Conservation (phyloP, 352 stramenopile species). For the Phytophthora syringae region DNA sequence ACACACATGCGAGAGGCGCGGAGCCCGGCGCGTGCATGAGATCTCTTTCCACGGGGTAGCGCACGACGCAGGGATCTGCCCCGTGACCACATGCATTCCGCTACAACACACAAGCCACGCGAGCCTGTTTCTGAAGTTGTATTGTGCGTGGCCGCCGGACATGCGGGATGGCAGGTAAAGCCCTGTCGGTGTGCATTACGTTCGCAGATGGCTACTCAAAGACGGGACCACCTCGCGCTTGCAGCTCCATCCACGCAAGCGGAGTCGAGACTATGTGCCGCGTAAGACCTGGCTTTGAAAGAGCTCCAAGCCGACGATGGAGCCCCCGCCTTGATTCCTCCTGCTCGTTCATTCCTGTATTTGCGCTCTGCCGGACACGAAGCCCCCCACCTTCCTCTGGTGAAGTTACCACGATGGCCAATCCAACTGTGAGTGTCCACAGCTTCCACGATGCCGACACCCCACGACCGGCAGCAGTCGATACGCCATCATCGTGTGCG, state of each 20-base stretch:
- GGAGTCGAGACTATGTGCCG: constrained; percentile 29
- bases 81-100: constrained; percentile 23
- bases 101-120: constrained; percentile 10
- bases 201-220: constrained; percentile 32
- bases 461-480: constrained; percentile 38
- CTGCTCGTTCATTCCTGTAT: constrained; percentile 30
- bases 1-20: background rate
- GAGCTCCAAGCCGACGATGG: constrained; percentile 15
- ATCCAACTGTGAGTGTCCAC: constrained; percentile 27
- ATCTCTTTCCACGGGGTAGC: constrained; percentile 26
- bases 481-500: constrained; percentile 49
- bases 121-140: constrained; percentile 30
- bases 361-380: constrained; percentile 18
- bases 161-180: constrained; percentile 25
- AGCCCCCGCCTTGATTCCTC: constrained; percentile 19
- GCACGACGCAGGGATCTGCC: background rate
- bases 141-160: constrained; percentile 1
- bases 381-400: background rate
- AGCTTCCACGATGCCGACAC: constrained; percentile 25
- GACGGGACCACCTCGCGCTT: constrained; percentile 14
- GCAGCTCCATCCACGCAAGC: constrained; percentile 8
- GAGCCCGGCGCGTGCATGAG: constrained; percentile 16
- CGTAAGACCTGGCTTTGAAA: constrained; percentile 20
- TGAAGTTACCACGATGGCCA: constrained; percentile 13
- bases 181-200: constrained; percentile 12